A percentile compares a stretch with the other conserved stretches of the same genome.
These are phyloP conservation scores for Ophiocordyceps unilateralis DNA, from an alignment of 2,329 filamentous ascomycete species.

Conservation along the genomic window DNA sequence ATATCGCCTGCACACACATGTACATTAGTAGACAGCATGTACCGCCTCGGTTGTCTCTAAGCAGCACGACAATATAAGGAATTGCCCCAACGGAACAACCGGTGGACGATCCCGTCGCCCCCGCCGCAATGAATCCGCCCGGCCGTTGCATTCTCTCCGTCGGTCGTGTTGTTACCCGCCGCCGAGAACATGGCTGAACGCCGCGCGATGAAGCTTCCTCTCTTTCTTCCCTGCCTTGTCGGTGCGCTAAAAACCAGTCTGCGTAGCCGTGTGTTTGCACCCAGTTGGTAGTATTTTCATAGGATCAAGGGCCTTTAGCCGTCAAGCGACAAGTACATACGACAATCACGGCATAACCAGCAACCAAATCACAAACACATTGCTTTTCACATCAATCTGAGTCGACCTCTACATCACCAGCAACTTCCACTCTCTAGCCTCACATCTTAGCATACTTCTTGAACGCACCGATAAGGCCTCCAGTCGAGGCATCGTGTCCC, in stretches of 20 bases:
- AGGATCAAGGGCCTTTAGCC: too few species aligned
- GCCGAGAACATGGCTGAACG: too few species aligned
- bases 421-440: conserved; percentile 4
- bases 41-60: too few species aligned
- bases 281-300: too few species aligned
- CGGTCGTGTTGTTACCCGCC: too few species aligned
- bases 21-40: too few species aligned
- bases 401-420: background rate
- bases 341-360: background rate
- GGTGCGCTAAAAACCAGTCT: too few species aligned
- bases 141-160: too few species aligned
- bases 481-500: conserved; percentile 75
- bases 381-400: background rate
- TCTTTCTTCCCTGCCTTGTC: too few species aligned
- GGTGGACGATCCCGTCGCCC: background rate
- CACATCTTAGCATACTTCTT: conserved; percentile 51
- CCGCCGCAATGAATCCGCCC: background rate
- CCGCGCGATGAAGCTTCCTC: background rate
- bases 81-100: background rate
- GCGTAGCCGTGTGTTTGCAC: too few species aligned
- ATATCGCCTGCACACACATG: too few species aligned
- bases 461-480: conserved; percentile 78
- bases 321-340: too few species aligned
- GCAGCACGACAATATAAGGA: background rate
- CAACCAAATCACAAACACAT: background rate